These are phyloP conservation scores for Eleusine indica DNA, from an alignment of 176 grass and related monocot species.

Conservation along the genomic window DNA sequence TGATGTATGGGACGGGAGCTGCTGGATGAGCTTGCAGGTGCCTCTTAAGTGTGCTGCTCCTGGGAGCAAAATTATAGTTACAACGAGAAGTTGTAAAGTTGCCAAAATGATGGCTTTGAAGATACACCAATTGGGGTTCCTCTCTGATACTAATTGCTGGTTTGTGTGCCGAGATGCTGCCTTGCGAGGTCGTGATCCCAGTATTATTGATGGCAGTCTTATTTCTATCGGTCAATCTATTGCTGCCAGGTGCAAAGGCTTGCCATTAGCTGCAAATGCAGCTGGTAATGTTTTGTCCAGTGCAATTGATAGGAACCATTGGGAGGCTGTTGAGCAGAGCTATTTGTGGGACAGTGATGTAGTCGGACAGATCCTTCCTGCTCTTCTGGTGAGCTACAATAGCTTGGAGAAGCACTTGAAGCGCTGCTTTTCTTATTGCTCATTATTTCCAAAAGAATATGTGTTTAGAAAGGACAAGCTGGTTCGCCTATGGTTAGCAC, in stretches of 20 bases:
- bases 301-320: slow-evolving; percentile 30
- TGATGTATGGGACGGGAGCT: too few species aligned
- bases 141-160: slow-evolving; percentile 40
- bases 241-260: slow-evolving; percentile 37
- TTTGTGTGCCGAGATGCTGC: slow-evolving; percentile 39
- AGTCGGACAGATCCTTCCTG: slow-evolving; percentile 32
- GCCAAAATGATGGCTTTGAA: slow-evolving; percentile 33
- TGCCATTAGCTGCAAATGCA: slow-evolving; percentile 45
- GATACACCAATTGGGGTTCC: slow-evolving; percentile 9
- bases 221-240: slow-evolving; percentile 25
- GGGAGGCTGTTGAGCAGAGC: slow-evolving; percentile 40
- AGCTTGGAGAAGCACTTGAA: slow-evolving; percentile 34
- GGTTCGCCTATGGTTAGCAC: slow-evolving; percentile 48
- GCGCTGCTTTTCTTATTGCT: slow-evolving; percentile 44
- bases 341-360: slow-evolving; percentile 39
- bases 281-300: slow-evolving; percentile 35
- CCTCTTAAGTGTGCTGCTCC: slow-evolving; percentile 12
- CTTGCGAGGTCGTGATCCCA: slow-evolving; percentile 30
- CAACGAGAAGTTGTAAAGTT: slow-evolving; percentile 34
- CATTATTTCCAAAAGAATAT: slow-evolving; percentile 42
- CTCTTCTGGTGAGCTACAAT: slow-evolving; percentile 44
- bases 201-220: neutral
- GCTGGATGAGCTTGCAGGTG: too few species aligned
- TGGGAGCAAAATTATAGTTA: slow-evolving; percentile 49
- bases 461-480: slow-evolving; percentile 45